A percentile compares a stretch with the other conserved stretches of the same genome.
These are phyloP conservation scores for Xylaria sp. DNA, from an alignment of 2,329 filamentous ascomycete species.

Conservation along the genomic window DNA sequence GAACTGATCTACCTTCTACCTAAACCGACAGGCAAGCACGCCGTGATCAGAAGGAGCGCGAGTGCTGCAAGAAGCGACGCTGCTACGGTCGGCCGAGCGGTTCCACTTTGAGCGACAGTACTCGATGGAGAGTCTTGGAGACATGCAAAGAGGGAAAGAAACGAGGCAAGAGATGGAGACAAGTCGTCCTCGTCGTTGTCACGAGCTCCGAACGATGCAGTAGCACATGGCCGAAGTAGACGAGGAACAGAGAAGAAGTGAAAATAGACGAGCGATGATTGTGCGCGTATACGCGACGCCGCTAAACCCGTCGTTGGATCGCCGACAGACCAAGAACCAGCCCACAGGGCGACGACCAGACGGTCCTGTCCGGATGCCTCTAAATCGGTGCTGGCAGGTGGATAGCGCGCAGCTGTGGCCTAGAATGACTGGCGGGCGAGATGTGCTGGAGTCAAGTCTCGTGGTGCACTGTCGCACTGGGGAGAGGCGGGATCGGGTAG, in stretches of 20 bases:
- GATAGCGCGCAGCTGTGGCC: conserved; percentile 20
- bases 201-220: conserved; percentile 26
- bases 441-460: conserved; percentile 12
- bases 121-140: conserved; percentile 33
- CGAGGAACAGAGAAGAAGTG: not conserved
- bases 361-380: not conserved
- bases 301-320: not conserved
- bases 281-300: conserved; percentile 27
- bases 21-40: conserved; percentile 13
- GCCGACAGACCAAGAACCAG: conserved; percentile 13
- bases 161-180: conserved; percentile 16
- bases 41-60: conserved; percentile 11
- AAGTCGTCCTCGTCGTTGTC: conserved; percentile 33
- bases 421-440: conserved; percentile 28
- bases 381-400: conserved; percentile 24
- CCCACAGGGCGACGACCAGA: conserved; percentile 17
- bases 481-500: conserved; percentile 20
- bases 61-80: conserved; percentile 9
- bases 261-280: conserved; percentile 11
- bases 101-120: conserved; percentile 38
- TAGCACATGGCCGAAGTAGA: conserved; percentile 30
- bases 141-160: conserved; percentile 35
- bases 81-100: conserved; percentile 32
- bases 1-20: not conserved
- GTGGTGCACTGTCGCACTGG: conserved; percentile 29